A percentile compares a stretch with the other conserved stretches of the same genome.
These are phyloP conservation scores for Calycina herbarum DNA, from an alignment of 2,329 filamentous ascomycete genomes.

Conservation along the genomic window DNA sequence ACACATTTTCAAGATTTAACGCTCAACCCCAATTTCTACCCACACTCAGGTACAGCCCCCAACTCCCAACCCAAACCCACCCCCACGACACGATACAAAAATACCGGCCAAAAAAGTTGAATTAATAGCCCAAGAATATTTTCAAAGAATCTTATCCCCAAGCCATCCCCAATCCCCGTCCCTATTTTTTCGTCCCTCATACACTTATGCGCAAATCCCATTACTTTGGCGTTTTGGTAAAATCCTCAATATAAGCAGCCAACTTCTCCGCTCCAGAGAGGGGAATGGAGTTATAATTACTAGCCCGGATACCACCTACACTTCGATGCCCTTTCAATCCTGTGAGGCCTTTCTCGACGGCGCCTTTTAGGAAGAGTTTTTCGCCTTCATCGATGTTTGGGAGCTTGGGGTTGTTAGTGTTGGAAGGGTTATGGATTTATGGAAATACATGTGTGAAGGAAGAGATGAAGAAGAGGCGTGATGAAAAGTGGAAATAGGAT, in stretches of 20 bases:
- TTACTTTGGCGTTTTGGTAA: slow-evolving; percentile 41
- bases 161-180: too few species aligned
- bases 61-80: too few species aligned
- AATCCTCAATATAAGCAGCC: slow-evolving; percentile 59
- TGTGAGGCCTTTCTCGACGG: slow-evolving; percentile 65
- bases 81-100: neutral
- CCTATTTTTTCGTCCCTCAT: too few species aligned
- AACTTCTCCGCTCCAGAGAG: slow-evolving; percentile 67
- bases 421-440: too few species aligned
- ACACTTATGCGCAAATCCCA: neutral
- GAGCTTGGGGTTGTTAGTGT: slow-evolving; percentile 17
- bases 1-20: too few species aligned
- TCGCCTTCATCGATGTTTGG: slow-evolving; percentile 69
- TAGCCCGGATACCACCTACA: slow-evolving; percentile 81
- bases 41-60: too few species aligned
- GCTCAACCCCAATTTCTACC: too few species aligned
- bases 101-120: neutral
- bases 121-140: neutral
- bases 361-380: slow-evolving; percentile 75
- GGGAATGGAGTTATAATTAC: slow-evolving; percentile 86
- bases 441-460: too few species aligned
- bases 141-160: neutral
- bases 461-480: too few species aligned
- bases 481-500: neutral
- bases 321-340: slow-evolving; percentile 88